Evolutionary conservation across 2,329 filamentous ascomycete genomes (phyloP).

Genomic region (Amylocarpus encephaloides): DNA sequence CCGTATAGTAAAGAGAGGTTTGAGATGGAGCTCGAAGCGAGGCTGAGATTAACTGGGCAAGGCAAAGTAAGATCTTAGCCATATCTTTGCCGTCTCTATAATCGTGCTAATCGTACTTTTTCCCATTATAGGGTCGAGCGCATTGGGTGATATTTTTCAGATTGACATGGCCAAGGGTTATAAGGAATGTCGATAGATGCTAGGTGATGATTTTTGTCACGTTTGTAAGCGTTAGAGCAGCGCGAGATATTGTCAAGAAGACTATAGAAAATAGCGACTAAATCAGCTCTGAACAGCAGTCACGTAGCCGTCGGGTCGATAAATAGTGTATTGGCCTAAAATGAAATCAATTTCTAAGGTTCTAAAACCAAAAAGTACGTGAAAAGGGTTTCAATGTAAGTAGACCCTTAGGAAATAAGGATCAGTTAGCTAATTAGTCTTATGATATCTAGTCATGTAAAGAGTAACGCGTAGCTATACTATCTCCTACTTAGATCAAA

Average conservation of each 20-base stretch:
- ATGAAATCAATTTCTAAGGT: too few species aligned
- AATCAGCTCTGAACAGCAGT: conserved; percentile 20
- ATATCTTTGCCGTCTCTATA: not conserved
- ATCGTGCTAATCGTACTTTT: not conserved
- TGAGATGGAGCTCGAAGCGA: not conserved
- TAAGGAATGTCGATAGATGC: too few species aligned
- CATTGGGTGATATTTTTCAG: not conserved
- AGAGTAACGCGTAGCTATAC: too few species aligned
- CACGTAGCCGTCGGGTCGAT: conserved; percentile 16
- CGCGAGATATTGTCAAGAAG: conserved; percentile 19
- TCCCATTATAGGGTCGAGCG: not conserved
- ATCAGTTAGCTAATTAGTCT: too few species aligned
- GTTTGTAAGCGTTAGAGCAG: conserved; percentile 13
- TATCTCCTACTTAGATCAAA: too few species aligned
- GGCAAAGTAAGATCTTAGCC: not conserved
- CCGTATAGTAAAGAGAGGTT: not conserved
- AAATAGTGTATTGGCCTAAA: too few species aligned
- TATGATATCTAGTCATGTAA: too few species aligned
- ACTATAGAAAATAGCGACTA: conserved; percentile 17
- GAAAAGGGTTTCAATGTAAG: too few species aligned
- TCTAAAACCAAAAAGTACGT: too few species aligned
- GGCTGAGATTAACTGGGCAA: not conserved
- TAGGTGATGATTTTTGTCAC: too few species aligned
- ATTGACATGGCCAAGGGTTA: not conserved
- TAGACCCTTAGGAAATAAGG: too few species aligned